These are phyloP conservation scores for Solanum paucissectum DNA, from an alignment of 257 asterid species.

Conservation along the genomic window DNA sequence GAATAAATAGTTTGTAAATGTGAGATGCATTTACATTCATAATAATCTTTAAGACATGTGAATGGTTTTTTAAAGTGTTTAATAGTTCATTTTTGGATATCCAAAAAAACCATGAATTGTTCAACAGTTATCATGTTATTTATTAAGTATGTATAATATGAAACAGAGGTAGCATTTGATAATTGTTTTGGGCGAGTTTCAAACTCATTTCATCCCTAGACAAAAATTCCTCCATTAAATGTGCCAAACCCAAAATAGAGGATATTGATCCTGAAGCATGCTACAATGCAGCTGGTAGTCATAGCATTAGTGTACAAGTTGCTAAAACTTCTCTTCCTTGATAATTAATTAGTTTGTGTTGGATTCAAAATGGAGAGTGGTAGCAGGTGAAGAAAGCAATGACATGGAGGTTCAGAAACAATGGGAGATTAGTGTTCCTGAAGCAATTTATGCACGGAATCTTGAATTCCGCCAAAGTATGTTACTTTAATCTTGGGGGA, in stretches of 20 bases:
- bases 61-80: not conserved
- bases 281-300: no score
- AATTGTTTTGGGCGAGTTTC: not conserved
- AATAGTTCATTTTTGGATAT: not conserved
- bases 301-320: not conserved
- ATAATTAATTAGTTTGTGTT: constrained; percentile 38
- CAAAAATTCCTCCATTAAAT: no score
- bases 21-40: not conserved
- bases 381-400: constrained; percentile 69
- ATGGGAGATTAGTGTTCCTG: constrained; percentile 64
- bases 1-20: not conserved
- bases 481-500: not conserved
- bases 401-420: constrained; percentile 47
- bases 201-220: no score
- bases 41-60: not conserved
- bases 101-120: not conserved
- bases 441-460: constrained; percentile 91
- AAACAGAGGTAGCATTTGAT: no score
- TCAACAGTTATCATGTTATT: not conserved
- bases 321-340: not conserved
- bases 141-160: not conserved
- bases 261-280: no score
- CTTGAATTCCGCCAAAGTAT: constrained; percentile 82
- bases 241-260: no score
- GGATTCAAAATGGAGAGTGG: constrained; percentile 46